These are phyloP conservation scores for Xylaria multiplex DNA, from an alignment of 2,329 filamentous ascomycete genomes.

Conservation along the genomic window DNA sequence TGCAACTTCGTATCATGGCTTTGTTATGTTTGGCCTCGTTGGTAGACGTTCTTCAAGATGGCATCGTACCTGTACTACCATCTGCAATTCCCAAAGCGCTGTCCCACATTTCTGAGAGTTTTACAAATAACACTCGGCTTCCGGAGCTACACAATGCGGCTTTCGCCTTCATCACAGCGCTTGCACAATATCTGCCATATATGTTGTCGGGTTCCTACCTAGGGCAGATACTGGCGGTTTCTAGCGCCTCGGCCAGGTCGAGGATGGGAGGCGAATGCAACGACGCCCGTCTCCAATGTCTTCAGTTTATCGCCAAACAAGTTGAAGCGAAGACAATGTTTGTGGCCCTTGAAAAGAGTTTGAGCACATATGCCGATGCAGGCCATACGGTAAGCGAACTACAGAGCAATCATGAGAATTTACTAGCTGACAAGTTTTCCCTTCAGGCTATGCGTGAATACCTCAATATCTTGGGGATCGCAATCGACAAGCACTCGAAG, in stretches of 20 bases:
- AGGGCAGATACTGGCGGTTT: constrained; percentile 75
- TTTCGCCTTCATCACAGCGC: constrained; percentile 80
- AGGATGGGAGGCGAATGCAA: constrained; percentile 70
- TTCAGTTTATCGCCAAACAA: constrained; percentile 79
- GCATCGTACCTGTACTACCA: constrained; percentile 84
- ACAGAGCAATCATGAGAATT: background rate
- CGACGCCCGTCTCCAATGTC: constrained; percentile 73
- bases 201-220: constrained; percentile 84
- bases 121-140: constrained; percentile 63
- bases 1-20: constrained; percentile 81
- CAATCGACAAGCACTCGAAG: constrained; percentile 83
- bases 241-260: constrained; percentile 75
- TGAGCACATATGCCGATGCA: constrained; percentile 69
- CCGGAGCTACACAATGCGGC: constrained; percentile 80
- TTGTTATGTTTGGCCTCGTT: constrained; percentile 88
- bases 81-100: constrained; percentile 77
- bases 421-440: constrained; percentile 46
- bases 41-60: constrained; percentile 86
- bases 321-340: constrained; percentile 82
- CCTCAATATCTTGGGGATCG: constrained; percentile 73
- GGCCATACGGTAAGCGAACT: constrained; percentile 68
- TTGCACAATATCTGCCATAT: constrained; percentile 86
- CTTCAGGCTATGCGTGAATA: constrained; percentile 72
- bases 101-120: constrained; percentile 73
- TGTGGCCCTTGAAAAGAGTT: constrained; percentile 76